phyloP scores from a whole-genome alignment of 441 rosid species.

The Brassica balearica region DNA sequence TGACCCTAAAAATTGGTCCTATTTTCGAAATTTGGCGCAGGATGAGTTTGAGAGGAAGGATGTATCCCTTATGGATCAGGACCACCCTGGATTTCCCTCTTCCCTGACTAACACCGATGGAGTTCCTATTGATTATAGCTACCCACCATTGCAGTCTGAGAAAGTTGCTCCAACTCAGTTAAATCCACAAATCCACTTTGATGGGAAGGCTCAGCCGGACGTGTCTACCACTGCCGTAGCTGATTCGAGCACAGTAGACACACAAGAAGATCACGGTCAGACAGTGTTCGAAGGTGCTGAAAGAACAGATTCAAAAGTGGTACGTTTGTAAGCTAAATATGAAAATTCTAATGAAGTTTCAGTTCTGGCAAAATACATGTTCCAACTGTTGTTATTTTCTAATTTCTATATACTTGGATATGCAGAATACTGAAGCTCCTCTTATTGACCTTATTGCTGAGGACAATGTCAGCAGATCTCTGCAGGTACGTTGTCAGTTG shows the following conservation, averaged over 20 bases:
- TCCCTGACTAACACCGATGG: slow-evolving; percentile 49
- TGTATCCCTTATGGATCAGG: slow-evolving; percentile 82
- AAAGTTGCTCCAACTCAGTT: slow-evolving; percentile 50
- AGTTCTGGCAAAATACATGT: slow-evolving; percentile 7
- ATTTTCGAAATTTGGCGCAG: slow-evolving; percentile 81
- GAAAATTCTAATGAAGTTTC: slow-evolving; percentile 23
- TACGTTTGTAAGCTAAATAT: slow-evolving; percentile 46
- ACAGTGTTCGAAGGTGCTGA: slow-evolving; percentile 56
- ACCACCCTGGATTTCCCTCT: slow-evolving; percentile 57
- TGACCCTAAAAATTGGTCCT: slow-evolving; percentile 90
- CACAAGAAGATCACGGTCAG: slow-evolving; percentile 47
- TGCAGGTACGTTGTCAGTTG: slow-evolving; percentile 69
- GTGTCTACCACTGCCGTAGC: slow-evolving; percentile 37
- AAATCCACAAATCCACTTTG: slow-evolving; percentile 50
- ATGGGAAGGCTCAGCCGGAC: slow-evolving; percentile 39
- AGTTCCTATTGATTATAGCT: slow-evolving; percentile 51
- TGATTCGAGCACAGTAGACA: slow-evolving; percentile 33
- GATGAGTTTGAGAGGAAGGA: slow-evolving; percentile 66
- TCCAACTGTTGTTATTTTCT: slow-evolving; percentile 27
- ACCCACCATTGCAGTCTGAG: slow-evolving; percentile 54
- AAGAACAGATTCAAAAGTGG: slow-evolving; percentile 39
- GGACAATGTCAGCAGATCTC: slow-evolving; percentile 60
- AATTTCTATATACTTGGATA: slow-evolving; percentile 40
- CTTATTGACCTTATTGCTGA: slow-evolving; percentile 58
- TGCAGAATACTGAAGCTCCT: slow-evolving; percentile 58